Conservation (phyloP, 345 rosid species). For the Populus davidiana region DNA sequence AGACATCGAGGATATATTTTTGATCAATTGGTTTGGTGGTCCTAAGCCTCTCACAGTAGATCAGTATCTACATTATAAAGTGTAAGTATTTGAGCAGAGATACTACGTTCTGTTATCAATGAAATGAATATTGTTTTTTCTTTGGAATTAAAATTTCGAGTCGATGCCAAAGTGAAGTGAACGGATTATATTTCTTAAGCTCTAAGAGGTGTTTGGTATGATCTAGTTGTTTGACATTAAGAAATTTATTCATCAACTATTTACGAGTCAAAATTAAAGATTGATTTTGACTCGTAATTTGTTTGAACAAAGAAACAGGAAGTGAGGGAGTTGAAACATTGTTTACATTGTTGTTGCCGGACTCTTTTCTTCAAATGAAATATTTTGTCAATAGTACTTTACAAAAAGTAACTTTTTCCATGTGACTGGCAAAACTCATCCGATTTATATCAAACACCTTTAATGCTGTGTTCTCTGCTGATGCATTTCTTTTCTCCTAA, state of each 20-base stretch:
- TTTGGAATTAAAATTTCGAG: not conserved
- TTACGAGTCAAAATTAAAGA: too few species aligned
- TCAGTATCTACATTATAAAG: conserved; percentile 57
- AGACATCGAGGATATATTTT: conserved; percentile 62
- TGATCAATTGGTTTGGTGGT: conserved; percentile 94
- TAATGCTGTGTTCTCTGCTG: not conserved
- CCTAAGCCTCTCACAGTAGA: conserved; percentile 76
- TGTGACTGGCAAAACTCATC: too few species aligned
- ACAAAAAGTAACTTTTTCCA: too few species aligned
- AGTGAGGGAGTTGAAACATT: too few species aligned
- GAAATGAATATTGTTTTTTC: not conserved
- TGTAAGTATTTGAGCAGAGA: conserved; percentile 42
- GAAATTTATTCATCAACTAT: too few species aligned
- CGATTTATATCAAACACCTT: too few species aligned
- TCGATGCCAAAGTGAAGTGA: not conserved
- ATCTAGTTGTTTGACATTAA: not conserved
- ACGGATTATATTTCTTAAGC: not conserved
- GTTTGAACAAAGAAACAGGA: too few species aligned
- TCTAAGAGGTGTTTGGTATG: not conserved
- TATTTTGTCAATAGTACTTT: too few species aligned
- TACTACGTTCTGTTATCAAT: not conserved
- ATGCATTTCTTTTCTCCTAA: conserved; percentile 14
- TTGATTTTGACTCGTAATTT: too few species aligned
- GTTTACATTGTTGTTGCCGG: too few species aligned
- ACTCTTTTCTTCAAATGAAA: too few species aligned